These are phyloP conservation scores for Pythium dissotocum DNA, from an alignment of 352 stramenopile genomes.

Conservation along the genomic window DNA sequence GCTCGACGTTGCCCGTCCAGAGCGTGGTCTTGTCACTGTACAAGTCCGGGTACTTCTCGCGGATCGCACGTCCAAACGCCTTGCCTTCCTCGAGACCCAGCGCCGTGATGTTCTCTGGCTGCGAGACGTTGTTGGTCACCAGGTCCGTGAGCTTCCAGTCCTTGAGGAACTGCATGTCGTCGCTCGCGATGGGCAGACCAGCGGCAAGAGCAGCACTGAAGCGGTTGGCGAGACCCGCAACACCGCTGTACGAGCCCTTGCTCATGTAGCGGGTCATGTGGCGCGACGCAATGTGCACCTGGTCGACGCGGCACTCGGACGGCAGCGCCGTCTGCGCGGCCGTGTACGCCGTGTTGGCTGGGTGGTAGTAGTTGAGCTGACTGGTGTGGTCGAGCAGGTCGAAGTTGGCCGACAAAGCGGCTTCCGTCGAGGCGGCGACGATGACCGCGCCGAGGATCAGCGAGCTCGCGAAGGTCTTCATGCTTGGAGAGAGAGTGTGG, in stretches of 20 bases:
- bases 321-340: conserved; percentile 41
- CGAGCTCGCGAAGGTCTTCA: conserved; percentile 18
- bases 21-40: conserved; percentile 44
- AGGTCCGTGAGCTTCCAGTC: conserved; percentile 46
- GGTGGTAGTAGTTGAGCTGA: conserved; percentile 62
- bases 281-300: conserved; percentile 50
- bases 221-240: conserved; percentile 37
- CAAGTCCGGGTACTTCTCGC: conserved; percentile 41
- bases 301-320: conserved; percentile 47
- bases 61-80: conserved; percentile 41
- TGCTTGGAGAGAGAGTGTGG: conserved; percentile 3
- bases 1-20: conserved; percentile 50
- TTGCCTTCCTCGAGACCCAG: conserved; percentile 46
- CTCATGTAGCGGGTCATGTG: conserved; percentile 61
- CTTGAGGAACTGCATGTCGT: conserved; percentile 46
- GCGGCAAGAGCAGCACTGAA: conserved; percentile 33
- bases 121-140: conserved; percentile 30
- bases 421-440: conserved; percentile 9
- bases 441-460: conserved; percentile 4
- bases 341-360: conserved; percentile 40
- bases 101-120: conserved; percentile 61
- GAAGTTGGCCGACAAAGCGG: conserved; percentile 36
- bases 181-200: conserved; percentile 30
- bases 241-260: conserved; percentile 46
- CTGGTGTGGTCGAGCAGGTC: conserved; percentile 63